These are phyloP conservation scores for Acacia pycnantha DNA, from an alignment of 331 rosid genomes.

Conservation along the genomic window DNA sequence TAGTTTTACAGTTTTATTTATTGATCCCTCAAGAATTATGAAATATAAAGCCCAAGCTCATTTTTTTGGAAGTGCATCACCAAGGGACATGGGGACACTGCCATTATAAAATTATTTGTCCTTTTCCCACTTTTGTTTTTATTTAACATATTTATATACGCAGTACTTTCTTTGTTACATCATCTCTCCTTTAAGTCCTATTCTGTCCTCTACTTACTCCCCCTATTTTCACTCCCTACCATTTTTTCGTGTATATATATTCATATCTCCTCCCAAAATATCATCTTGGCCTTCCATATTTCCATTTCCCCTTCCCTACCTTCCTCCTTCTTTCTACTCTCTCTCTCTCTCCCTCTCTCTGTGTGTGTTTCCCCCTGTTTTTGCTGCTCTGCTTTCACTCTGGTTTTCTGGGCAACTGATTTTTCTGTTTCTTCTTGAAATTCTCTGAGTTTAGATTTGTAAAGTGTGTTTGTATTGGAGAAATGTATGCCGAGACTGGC, in stretches of 20 bases:
- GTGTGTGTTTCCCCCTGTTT: neutral
- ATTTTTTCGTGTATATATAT: neutral
- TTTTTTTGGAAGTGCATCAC: constrained; percentile 34
- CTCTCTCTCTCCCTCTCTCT: neutral
- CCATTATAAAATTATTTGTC: constrained; percentile 54
- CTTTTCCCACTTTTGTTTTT: constrained; percentile 60
- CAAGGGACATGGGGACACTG: constrained; percentile 47
- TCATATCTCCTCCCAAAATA: constrained; percentile 1
- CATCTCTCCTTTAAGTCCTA: constrained; percentile 29
- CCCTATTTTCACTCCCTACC: constrained; percentile 11
- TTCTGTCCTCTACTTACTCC: constrained; percentile 28
- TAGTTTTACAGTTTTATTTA: neutral
- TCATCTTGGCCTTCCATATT: neutral
- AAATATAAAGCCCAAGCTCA: neutral
- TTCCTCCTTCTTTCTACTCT: neutral
- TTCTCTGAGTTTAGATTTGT: neutral
- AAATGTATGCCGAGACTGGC: constrained; percentile 87
- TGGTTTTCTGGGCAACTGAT: constrained; percentile 5
- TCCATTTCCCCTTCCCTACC: neutral
- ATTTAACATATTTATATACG: neutral
- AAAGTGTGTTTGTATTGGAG: constrained; percentile 17
- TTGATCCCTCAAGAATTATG: neutral
- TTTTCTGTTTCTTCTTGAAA: constrained; percentile 20
- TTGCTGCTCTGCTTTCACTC: constrained; percentile 16
- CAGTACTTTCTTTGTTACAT: constrained; percentile 36